Conservation (phyloP, 1,284 basidiomycete genomes). For the Schizophyllum amplum region DNA sequence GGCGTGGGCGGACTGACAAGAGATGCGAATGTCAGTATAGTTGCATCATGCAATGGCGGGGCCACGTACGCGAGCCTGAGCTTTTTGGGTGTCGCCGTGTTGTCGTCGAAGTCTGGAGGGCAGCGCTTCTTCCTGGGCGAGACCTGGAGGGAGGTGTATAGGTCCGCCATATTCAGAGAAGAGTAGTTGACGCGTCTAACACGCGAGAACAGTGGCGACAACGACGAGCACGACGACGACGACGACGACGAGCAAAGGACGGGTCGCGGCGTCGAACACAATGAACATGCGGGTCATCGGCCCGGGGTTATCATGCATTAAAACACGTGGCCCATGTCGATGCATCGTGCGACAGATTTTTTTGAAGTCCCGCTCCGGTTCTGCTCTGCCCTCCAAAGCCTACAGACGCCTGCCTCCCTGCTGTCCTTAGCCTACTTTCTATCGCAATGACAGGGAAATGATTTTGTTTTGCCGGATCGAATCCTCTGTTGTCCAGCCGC, state of each 20-base stretch:
- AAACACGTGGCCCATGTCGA: too few species aligned
- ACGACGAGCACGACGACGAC: neutral
- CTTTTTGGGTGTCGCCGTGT: slow-evolving; percentile 57
- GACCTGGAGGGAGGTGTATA: slow-evolving; percentile 51
- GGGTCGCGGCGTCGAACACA: too few species aligned
- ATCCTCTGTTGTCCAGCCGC: too few species aligned
- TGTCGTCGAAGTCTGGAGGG: slow-evolving; percentile 41
- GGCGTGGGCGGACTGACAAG: slow-evolving; percentile 44
- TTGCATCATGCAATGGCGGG: neutral
- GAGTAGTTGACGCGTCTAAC: slow-evolving; percentile 1
- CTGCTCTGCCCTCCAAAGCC: too few species aligned
- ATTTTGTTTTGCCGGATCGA: too few species aligned
- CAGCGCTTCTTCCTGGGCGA: slow-evolving; percentile 63
- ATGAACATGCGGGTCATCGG: neutral
- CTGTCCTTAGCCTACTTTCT: too few species aligned
- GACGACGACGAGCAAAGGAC: neutral
- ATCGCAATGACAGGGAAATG: too few species aligned
- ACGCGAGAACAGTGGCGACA: slow-evolving; percentile 7
- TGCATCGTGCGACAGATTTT: too few species aligned
- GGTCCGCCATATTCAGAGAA: slow-evolving; percentile 41
- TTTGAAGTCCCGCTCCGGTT: too few species aligned
- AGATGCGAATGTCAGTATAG: neutral
- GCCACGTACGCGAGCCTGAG: slow-evolving; percentile 44
- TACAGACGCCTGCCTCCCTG: too few species aligned
- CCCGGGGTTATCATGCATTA: too few species aligned